Percentiles rank a stretch among this genome's conserved stretches.
phyloP scores from a whole-genome alignment of 257 asterid species.

The Leptodermis oblonga region DNA sequence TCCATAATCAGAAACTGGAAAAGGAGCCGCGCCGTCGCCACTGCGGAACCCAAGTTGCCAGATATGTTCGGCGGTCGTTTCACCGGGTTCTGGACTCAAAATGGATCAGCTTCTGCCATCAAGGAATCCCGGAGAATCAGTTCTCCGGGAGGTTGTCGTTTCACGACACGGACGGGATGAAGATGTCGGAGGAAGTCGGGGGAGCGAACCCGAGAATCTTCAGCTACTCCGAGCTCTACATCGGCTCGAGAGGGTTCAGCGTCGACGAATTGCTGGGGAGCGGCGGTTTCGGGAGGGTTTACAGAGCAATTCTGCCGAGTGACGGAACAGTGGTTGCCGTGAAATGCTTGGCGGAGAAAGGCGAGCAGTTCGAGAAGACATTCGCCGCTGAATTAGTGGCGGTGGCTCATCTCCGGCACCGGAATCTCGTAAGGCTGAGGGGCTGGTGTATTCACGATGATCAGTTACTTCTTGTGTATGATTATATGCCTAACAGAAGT shows the following conservation, averaged over 20 bases:
- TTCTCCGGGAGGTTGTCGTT: conserved; percentile 36
- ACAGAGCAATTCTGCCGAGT: conserved; percentile 72
- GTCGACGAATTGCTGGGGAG: conserved; percentile 58
- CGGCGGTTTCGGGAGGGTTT: conserved; percentile 89
- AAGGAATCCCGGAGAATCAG: conserved; percentile 12
- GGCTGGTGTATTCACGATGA: conserved; percentile 90
- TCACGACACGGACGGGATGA: conserved; percentile 76
- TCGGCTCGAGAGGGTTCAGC: conserved; percentile 72
- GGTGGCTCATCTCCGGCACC: conserved; percentile 97
- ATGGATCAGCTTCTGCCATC: conserved; percentile 40
- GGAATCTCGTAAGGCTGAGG: conserved; percentile 78
- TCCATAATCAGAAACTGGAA: not conserved
- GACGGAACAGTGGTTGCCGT: conserved; percentile 85
- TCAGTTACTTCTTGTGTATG: conserved; percentile 77
- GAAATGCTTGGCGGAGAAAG: conserved; percentile 75
- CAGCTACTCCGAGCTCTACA: conserved; percentile 81
- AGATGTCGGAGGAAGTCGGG: conserved; percentile 36
- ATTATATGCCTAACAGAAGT: conserved; percentile 94
- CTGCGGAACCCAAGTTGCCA: conserved; percentile 30
- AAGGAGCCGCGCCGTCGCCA: conserved; percentile 19
- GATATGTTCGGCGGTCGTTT: conserved; percentile 31
- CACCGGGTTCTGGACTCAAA: conserved; percentile 35
- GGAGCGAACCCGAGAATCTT: conserved; percentile 68
- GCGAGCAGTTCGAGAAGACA: conserved; percentile 74
- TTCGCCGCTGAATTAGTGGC: conserved; percentile 88